A percentile compares a stretch with the other conserved stretches of the same genome.
phyloP scores from a whole-genome alignment of 768 basidiomycete species.

The Leucocoprinus birnbaumii region DNA sequence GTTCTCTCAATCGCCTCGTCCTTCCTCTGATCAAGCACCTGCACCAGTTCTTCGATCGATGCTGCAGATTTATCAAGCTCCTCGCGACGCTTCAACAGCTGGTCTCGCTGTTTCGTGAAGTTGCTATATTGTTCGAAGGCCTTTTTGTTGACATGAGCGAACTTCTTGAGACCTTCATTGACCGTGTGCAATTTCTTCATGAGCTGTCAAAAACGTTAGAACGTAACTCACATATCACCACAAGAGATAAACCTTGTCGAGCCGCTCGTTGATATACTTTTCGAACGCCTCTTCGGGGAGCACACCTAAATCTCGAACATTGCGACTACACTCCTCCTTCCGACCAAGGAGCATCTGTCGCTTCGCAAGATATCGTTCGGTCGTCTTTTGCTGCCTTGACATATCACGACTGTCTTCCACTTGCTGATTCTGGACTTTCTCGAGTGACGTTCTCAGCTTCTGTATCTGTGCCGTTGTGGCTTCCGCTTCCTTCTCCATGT shows the following conservation, averaged over 20 bases:
- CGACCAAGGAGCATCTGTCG: conserved; percentile 79
- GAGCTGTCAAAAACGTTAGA: conserved; percentile 46
- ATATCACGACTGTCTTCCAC: conserved; percentile 84
- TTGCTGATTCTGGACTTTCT: conserved; percentile 79
- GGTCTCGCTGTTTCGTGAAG: conserved; percentile 96
- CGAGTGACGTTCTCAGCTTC: conserved; percentile 60
- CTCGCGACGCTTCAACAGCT: conserved; percentile 79
- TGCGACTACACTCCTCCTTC: conserved; percentile 93
- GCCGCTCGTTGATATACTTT: conserved; percentile 85
- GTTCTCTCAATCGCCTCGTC: conserved; percentile 99
- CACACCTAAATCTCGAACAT: conserved; percentile 94
- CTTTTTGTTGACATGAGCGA: conserved; percentile 98
- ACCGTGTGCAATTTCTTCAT: conserved; percentile 90
- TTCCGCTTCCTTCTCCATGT: conserved; percentile 72
- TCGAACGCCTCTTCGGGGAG: conserved; percentile 96
- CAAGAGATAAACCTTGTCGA: conserved; percentile 68
- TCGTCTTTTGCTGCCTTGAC: conserved; percentile 90
- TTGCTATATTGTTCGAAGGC: conserved; percentile 98
- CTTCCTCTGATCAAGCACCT: conserved; percentile 93
- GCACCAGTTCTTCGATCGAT: conserved; percentile 91
- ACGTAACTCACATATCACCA: not conserved
- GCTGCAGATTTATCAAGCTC: conserved; percentile 88
- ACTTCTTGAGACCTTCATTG: conserved; percentile 93
- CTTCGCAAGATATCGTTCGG: conserved; percentile 92
- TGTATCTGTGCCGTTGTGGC: conserved; percentile 60